Evolutionary conservation across 2,329 filamentous ascomycete species (phyloP).

Genomic region (Beauveria medogensis): DNA sequence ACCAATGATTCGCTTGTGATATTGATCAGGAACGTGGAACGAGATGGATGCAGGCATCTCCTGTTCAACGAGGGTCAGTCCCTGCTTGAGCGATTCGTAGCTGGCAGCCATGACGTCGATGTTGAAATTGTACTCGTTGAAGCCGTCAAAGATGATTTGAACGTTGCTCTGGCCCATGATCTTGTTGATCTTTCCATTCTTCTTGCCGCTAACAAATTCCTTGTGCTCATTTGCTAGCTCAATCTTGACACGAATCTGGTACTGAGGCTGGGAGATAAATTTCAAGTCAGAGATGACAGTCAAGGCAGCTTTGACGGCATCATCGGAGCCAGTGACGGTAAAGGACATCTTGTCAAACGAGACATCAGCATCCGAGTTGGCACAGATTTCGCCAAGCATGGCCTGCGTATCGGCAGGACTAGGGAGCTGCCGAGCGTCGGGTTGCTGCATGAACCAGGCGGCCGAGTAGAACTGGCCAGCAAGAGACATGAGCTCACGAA

Average conservation of each 20-base stretch:
- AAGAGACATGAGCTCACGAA: conserved; percentile 90
- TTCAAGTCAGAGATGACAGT: conserved; percentile 86
- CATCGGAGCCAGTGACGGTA: conserved; percentile 89
- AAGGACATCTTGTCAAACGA: conserved; percentile 93
- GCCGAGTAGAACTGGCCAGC: conserved; percentile 97
- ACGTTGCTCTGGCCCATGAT: conserved; percentile 99
- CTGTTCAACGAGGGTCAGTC: conserved; percentile 86
- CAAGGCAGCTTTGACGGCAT: conserved; percentile 91
- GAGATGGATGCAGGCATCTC: conserved; percentile 99
- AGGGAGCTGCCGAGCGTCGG: conserved; percentile 55
- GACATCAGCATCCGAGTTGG: conserved; percentile 90
- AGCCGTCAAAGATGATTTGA: conserved; percentile 97
- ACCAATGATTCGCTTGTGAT: conserved; percentile 98
- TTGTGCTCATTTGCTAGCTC: conserved; percentile 99
- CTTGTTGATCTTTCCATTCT: conserved; percentile 99
- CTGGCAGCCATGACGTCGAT: conserved; percentile 91
- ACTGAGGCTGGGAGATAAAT: conserved; percentile 78
- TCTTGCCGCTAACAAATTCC: conserved; percentile 98
- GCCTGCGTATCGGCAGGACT: conserved; percentile 66
- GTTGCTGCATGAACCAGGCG: conserved; percentile 86
- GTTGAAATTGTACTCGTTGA: conserved; percentile 99
- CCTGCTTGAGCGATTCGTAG: conserved; percentile 91
- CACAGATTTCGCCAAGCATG: conserved; percentile 94
- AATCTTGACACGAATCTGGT: conserved; percentile 95
- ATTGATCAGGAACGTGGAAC: conserved; percentile 97